Conservation (phyloP, 2,329 filamentous ascomycete species). For the Dactylella cylindrospora region DNA sequence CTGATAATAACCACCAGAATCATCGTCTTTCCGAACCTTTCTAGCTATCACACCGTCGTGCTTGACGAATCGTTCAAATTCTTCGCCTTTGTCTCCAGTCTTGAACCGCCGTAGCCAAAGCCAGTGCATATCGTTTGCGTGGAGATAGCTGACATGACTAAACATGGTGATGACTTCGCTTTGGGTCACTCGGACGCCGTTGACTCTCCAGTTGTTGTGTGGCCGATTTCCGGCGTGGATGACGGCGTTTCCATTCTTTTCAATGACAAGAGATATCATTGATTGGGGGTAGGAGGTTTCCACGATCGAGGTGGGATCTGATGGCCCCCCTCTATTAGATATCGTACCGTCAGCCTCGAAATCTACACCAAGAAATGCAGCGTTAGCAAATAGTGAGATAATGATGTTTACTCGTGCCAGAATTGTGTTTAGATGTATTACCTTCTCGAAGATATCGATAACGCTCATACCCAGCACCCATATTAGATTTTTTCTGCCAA, state of each 20-base stretch:
- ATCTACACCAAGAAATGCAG: constrained; percentile 2
- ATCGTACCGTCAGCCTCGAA: constrained; percentile 1
- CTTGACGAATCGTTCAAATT: no score
- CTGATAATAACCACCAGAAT: no score
- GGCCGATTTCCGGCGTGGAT: constrained; percentile 35
- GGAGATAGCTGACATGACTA: constrained; percentile 29
- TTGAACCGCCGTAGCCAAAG: constrained; percentile 27
- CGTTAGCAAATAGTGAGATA: background rate
- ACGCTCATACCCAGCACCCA: constrained; percentile 6
- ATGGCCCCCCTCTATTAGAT: constrained; percentile 1
- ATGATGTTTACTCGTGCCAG: background rate
- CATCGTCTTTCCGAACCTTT: no score
- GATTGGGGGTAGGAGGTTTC: constrained; percentile 24
- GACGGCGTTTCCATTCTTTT: constrained; percentile 5
- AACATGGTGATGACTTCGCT: constrained; percentile 28
- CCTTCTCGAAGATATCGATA: constrained; percentile 6
- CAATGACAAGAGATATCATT: constrained; percentile 23
- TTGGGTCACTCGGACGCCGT: constrained; percentile 19
- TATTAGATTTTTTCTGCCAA: constrained; percentile 4
- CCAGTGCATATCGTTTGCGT: constrained; percentile 24
- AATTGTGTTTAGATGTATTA: background rate
- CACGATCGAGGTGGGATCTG: background rate
- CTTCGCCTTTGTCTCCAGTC: no score
- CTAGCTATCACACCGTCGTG: no score
- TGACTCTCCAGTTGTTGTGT: constrained; percentile 29